Evolutionary conservation across 192 early-diverging fungal genomes (phyloP).

Genomic region (Piromyces sp.): DNA sequence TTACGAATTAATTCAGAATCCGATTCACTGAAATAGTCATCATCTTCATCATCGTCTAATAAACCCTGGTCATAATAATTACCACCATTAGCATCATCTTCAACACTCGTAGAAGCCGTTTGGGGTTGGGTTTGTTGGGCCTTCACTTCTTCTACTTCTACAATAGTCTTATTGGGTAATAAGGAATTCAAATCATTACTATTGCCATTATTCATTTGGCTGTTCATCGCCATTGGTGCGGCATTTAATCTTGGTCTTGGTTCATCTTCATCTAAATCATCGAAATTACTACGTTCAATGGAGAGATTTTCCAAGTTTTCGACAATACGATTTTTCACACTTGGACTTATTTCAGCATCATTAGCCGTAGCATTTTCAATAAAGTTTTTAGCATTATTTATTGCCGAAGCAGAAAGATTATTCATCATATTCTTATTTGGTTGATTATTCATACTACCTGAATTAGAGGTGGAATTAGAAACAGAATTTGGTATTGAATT

Average conservation of each 20-base stretch:
- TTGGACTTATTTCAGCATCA: background rate
- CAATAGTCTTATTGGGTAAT: background rate
- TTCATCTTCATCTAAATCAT: background rate
- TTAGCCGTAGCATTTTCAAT: background rate
- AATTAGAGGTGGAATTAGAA: background rate
- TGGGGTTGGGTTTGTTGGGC: background rate
- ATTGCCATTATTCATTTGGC: background rate
- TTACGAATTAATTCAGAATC: background rate
- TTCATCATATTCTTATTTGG: background rate
- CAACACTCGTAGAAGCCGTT: background rate
- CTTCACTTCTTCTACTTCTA: background rate
- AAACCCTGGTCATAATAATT: background rate
- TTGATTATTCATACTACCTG: background rate
- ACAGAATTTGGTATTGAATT: background rate
- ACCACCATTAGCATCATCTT: background rate
- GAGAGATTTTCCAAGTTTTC: background rate
- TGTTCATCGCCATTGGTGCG: background rate
- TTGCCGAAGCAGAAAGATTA: background rate
- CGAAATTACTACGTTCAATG: background rate
- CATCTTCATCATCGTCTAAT: background rate
- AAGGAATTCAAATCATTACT: background rate
- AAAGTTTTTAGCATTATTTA: background rate
- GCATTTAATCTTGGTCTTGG: background rate
- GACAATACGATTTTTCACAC: background rate
- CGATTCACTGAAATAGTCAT: background rate